Base-by-base conservation (phyloP, 306 rosid species). In the Dalbergia cultrata region DNA sequence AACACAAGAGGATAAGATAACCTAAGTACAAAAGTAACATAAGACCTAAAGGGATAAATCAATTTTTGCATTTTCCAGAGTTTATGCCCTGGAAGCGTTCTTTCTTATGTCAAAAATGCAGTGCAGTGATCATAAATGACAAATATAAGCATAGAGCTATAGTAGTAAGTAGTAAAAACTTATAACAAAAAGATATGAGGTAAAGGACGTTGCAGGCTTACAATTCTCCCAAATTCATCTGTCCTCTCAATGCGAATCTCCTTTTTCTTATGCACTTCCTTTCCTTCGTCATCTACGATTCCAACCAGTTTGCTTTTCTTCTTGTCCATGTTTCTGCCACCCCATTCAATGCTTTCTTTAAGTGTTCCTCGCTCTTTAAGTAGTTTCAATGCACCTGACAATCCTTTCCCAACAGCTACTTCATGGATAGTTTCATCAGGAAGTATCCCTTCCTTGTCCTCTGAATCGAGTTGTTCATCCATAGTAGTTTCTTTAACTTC, bases 271-370 rank as follows among this genome's bases (percentile, higher is more conserved):
- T 85, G 97, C 21, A 82, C 72, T 70, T 93, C 92, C 83, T 87
- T 90, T 35, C 87, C 80, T 12, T 90, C 95, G 21, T 90, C 90
- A 44, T 89, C 97, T 16, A 91, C 76, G 3, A 95, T 85, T 79
- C 98, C 99, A 75, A 93, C 87, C 81, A 95, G 90, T 84, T 95
- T 95, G 87, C 98, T 88, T 85, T 92, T 95, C 83, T 94, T 95
- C 90, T 95, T 95, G 80, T 95, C 99, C 99, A 95, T 93, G 88
- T 93, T 95, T 88, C 98, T 93, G 77, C 99, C 99, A 82, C 99
- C 98, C 98, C 98, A 95, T 61, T 95, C 98, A 69, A 92, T 67
- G 80, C 85, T 90, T 88, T 95, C 97, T 86, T 95, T 95, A 50
- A 95, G 97, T 37, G 95, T 90, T 58, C 98, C 99, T 74, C 99